phyloP scores from a whole-genome alignment of 2,329 filamentous ascomycete species.

The Mollisia scopiformis region DNA sequence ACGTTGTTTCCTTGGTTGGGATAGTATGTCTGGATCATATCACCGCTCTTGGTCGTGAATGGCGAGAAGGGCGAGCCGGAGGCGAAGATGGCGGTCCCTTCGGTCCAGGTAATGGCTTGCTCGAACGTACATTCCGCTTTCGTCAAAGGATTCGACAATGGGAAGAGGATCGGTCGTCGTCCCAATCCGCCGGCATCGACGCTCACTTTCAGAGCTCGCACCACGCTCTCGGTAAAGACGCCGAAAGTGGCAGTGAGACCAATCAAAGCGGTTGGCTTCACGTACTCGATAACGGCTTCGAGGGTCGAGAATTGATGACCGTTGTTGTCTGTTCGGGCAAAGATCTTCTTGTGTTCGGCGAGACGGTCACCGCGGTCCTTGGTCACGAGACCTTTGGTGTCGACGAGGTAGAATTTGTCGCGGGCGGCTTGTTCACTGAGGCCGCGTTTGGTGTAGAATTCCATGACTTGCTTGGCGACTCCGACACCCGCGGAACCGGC shows the following conservation, averaged over 20 bases:
- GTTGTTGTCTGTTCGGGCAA: constrained; percentile 65
- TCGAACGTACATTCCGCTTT: constrained; percentile 99
- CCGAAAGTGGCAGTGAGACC: constrained; percentile 94
- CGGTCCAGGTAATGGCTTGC: constrained; percentile 87
- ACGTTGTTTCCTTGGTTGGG: constrained; percentile 84
- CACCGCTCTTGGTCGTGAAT: constrained; percentile 65
- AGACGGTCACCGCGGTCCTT: constrained; percentile 91
- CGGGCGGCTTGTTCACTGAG: constrained; percentile 85
- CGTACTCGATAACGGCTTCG: constrained; percentile 90
- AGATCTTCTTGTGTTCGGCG: constrained; percentile 84
- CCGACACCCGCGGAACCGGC: constrained; percentile 95
- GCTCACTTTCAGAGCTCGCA: constrained; percentile 69
- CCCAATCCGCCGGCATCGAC: constrained; percentile 68
- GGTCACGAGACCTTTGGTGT: constrained; percentile 95
- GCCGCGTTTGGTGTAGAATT: constrained; percentile 93
- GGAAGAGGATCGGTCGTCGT: constrained; percentile 89
- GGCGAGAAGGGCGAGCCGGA: constrained; percentile 90
- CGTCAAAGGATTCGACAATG: constrained; percentile 91
- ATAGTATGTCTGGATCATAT: constrained; percentile 67
- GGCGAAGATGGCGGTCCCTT: constrained; percentile 90
- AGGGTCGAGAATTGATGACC: constrained; percentile 76
- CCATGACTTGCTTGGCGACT: constrained; percentile 96
- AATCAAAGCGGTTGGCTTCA: constrained; percentile 92
- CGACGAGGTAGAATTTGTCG: constrained; percentile 95
- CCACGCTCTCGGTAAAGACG: constrained; percentile 86